Conservation (phyloP, 2,329 filamentous ascomycete genomes). For the Kalmusia sp. region DNA sequence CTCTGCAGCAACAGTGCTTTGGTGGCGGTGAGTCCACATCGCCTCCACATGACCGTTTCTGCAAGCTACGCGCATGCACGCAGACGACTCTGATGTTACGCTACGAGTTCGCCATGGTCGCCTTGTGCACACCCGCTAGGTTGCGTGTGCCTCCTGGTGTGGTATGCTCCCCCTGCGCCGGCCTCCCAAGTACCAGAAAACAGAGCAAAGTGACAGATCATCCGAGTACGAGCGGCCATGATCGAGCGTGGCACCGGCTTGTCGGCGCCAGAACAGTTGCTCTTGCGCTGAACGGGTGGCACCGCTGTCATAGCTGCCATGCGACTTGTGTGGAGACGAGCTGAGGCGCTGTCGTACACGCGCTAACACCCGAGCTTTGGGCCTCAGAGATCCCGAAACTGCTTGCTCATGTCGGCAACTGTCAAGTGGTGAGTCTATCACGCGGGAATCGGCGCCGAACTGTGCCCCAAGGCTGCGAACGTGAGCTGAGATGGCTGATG, state of each 20-base stretch:
- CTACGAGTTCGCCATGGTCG: slow-evolving; percentile 7
- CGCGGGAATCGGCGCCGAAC: slow-evolving; percentile 37
- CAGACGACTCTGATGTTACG: slow-evolving; percentile 11
- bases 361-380: slow-evolving; percentile 14
- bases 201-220: background rate
- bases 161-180: background rate
- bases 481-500: too few species aligned
- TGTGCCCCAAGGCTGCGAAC: too few species aligned
- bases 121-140: slow-evolving; percentile 3
- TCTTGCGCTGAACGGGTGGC: slow-evolving; percentile 37
- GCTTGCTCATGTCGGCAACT: background rate
- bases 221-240: background rate
- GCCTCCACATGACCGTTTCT: slow-evolving; percentile 24
- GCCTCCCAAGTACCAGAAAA: slow-evolving; percentile 2
- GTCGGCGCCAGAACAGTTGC: slow-evolving; percentile 19
- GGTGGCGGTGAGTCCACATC: slow-evolving; percentile 24
- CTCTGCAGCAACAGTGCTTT: slow-evolving; percentile 7
- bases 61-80: slow-evolving; percentile 8
- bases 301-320: slow-evolving; percentile 44
- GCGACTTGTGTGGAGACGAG: slow-evolving; percentile 34
- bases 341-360: slow-evolving; percentile 27
- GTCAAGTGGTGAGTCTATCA: slow-evolving; percentile 14
- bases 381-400: slow-evolving; percentile 3
- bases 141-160: background rate
- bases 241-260: slow-evolving; percentile 22